phyloP scores from a whole-genome alignment of 106 monocot species.

The Acorus calamus region DNA sequence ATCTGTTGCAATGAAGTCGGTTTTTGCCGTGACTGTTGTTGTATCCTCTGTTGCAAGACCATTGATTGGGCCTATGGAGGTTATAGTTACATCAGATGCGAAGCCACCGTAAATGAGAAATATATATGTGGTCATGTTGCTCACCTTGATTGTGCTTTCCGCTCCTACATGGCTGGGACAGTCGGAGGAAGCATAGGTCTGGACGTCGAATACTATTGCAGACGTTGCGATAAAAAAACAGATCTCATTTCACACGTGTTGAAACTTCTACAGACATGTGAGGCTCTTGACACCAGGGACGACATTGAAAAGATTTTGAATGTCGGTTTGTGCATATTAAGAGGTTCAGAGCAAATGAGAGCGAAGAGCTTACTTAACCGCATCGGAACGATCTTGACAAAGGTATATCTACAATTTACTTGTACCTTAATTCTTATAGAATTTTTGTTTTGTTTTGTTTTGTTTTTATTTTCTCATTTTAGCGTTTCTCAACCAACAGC shows the following conservation, averaged over 20 bases:
- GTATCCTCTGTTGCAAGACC: conserved; percentile 50
- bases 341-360: conserved; percentile 30
- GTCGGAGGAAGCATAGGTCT: conserved; percentile 64
- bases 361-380: conserved; percentile 37
- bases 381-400: conserved; percentile 27
- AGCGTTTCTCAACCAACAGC: conserved; percentile 11
- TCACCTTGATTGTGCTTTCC: conserved; percentile 73
- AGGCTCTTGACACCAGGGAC: conserved; percentile 32
- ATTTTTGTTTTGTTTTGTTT: not conserved
- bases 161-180: conserved; percentile 66
- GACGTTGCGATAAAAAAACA: conserved; percentile 68
- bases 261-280: conserved; percentile 22
- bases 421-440: not conserved
- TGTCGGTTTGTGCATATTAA: conserved; percentile 39
- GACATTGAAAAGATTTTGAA: conserved; percentile 42
- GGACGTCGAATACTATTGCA: conserved; percentile 76
- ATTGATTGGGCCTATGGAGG: conserved; percentile 43
- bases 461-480: conserved; percentile 14
- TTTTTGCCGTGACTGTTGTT: conserved; percentile 80
- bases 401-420: conserved; percentile 31
- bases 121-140: conserved; percentile 67
- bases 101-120: conserved; percentile 32
- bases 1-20: conserved; percentile 58
- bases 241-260: conserved; percentile 50
- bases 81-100: conserved; percentile 56